Evolutionary conservation across 192 early-diverging fungal genomes (phyloP), one percentile per base, ranked within the genome.

Genomic region (Linnemannia schmuckeri): DNA sequence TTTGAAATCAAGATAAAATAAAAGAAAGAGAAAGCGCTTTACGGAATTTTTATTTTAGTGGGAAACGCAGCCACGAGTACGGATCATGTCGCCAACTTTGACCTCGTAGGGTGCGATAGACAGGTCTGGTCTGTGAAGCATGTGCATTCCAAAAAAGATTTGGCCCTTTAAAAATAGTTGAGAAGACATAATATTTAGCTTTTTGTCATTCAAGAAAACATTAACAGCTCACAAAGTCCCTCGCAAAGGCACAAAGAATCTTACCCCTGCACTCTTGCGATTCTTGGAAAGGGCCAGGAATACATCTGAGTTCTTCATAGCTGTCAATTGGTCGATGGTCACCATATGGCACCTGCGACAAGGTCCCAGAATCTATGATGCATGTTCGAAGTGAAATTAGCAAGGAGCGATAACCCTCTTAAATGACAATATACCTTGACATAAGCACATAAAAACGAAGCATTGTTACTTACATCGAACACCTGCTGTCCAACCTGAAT

Each of bases 271-370:
- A 38, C 86, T 76, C 49, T 86, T 83, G 52, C 91, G 89, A 69
- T 90, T 78, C 71, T 82, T 78, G 54, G 90, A 87, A 55, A 94
- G 80, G 5, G 93, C 94, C 1, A 91, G 83, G 79, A 93, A 96
- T 10, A 94, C 94, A 80, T 95, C 94, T 37, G 90, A 90, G 27
- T 92, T 87, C 72, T 88, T 82, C 72, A 88, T 76, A 10, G 89
- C 93, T 22, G 93, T 95, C 61, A 89, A 85, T 68, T 93, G 94
- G 77, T 96, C 91, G 35, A 96, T 89, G 54, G 93, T 93, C n/a
- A 96, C 91, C 93, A 96, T 94, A 74, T 94, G 91, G 89, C 95
- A 96, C 20, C 95, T 91, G 13, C 83, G 83, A 80, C 95, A 96
- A 4, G 92, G 94, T 6, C 93, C 94, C 27, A 90, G 41, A 6